phyloP scores from a whole-genome alignment of 2,329 filamentous ascomycete genomes.

The Pochonia chlamydosporia region DNA sequence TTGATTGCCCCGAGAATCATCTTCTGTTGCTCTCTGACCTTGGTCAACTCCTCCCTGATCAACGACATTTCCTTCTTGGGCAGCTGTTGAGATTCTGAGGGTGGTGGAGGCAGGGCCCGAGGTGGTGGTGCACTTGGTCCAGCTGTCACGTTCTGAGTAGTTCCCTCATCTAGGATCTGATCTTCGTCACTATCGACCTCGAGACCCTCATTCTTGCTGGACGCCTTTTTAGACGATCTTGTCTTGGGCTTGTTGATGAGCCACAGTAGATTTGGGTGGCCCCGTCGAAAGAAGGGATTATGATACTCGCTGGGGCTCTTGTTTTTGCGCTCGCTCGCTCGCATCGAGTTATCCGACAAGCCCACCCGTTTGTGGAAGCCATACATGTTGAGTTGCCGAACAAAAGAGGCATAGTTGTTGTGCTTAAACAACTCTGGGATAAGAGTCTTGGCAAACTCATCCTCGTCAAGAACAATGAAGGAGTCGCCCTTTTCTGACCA shows the following conservation, averaged over 20 bases:
- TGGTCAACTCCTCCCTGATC: constrained; percentile 73
- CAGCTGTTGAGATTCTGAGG: constrained; percentile 41
- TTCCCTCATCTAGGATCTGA: constrained; percentile 51
- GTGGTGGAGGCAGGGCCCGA: constrained; percentile 28
- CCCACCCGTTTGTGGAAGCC: constrained; percentile 96
- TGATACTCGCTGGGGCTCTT: constrained; percentile 98
- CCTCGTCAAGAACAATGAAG: constrained; percentile 94
- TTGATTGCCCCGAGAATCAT: constrained; percentile 79
- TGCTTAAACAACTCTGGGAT: constrained; percentile 98
- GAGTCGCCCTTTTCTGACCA: constrained; percentile 97
- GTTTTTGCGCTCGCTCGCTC: constrained; percentile 91
- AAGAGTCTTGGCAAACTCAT: constrained; percentile 95
- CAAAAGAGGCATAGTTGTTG: constrained; percentile 96
- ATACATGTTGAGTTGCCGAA: constrained; percentile 93
- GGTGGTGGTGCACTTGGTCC: constrained; percentile 14
- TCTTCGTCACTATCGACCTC: constrained; percentile 57
- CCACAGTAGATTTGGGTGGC: constrained; percentile 89
- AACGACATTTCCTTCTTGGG: constrained; percentile 69
- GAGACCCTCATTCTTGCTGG: constrained; percentile 41
- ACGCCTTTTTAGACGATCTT: constrained; percentile 44
- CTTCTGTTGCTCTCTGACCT: constrained; percentile 79
- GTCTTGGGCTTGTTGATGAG: constrained; percentile 92
- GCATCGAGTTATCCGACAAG: constrained; percentile 94
- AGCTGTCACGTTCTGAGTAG: constrained; percentile 17
- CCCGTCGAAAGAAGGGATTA: constrained; percentile 92